Evolutionary conservation across 257 asterid genomes (phyloP), one percentile per base, ranked within the genome.

Genomic region (Salvia miltiorrhiza): DNA sequence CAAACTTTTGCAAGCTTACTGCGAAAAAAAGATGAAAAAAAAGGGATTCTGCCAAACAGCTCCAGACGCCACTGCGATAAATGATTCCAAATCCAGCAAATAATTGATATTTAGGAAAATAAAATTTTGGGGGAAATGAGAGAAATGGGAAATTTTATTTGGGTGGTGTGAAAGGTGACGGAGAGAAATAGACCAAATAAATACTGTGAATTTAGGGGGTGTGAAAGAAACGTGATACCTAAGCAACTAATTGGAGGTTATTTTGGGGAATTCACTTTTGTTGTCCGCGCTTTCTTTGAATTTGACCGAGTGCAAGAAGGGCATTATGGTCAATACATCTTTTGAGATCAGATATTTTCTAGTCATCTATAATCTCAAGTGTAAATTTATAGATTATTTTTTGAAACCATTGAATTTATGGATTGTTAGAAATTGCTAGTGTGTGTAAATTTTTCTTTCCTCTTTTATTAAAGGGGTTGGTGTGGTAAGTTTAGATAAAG

Each of bases 281-380:
- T 37, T 76, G 50, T 65, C 47, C 55, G 52, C 57, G 52, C 28
- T 62, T 70, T 56, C 63, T 73, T 44, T 32, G 33, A 32, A 75
- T 77, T 78, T 76, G 89, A 83, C 90, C 78, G 74, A 73, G 74
- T 80, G 43, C 90, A 50, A 21, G 0, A 49, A 71, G 48, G 48
- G 47, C 33, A 72, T 64, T 45, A 67, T 6, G 43, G 71, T 63
- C 14, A 33, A 24, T 26, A 11, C 16, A 10, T 5, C 4, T 19
- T 56, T 19, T 56, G 2, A 54, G 7, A 39, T 19, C 39, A 19
- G 41, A 33, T 17, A 16, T 9, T 19, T 35, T 10, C 8, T 0
- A 2, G 5, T 17, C n/a, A n/a, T n/a, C n/a, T n/a, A n/a, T n/a
- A n/a, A n/a, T n/a, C n/a, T n/a, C n/a, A n/a, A n/a, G n/a, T n/a